Evolutionary conservation across 495 filamentous ascomycete species (phyloP), one percentile per base, ranked within the genome.

Genomic region (Hypoxylon intermedium): DNA sequence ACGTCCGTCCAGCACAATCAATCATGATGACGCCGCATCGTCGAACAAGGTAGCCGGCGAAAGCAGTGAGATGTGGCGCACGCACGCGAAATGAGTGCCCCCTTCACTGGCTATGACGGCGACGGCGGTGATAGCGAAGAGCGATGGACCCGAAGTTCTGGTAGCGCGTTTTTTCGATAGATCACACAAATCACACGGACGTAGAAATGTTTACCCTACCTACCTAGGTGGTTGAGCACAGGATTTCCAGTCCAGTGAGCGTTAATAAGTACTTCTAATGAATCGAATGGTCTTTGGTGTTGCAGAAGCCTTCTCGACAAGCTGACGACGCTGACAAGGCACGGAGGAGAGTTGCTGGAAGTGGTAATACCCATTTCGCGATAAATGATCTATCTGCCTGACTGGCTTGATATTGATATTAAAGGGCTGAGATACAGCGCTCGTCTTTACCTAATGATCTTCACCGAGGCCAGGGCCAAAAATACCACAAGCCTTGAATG

Each of bases 381-480:
- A 53, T 58, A 31, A 28, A 34, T 52, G 43, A n/a, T 37, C 33
- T 47, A n/a, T 37, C 33, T 47, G 33, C 34, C 51, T 50, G 45
- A 43, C 20, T 49, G 24, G n/a, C n/a, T n/a, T n/a, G n/a, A n/a
- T n/a, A n/a, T n/a, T n/a, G n/a, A n/a, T n/a, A n/a, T n/a, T n/a
- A n/a, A n/a, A n/a, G 20, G 13, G 26, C 36, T 51, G 30, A 41
- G 23, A 43, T 59, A 9, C 3, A 15, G 45, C 16, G 12, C 18
- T 47, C 48, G 31, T 47, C 46, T 18, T 42, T 28, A n/a, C n/a
- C n/a, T n/a, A 50, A 43, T 53, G 42, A 47, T 58, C 50, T 51
- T 56, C 55, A 65, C 61, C 61, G 61, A 65, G 55, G 50, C 16
- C 31, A 51, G 9, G 19, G 31, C 55, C 56, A 55, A 65, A 60